Base-by-base conservation (phyloP, 345 rosid species). In the Rhizophora mangle region DNA sequence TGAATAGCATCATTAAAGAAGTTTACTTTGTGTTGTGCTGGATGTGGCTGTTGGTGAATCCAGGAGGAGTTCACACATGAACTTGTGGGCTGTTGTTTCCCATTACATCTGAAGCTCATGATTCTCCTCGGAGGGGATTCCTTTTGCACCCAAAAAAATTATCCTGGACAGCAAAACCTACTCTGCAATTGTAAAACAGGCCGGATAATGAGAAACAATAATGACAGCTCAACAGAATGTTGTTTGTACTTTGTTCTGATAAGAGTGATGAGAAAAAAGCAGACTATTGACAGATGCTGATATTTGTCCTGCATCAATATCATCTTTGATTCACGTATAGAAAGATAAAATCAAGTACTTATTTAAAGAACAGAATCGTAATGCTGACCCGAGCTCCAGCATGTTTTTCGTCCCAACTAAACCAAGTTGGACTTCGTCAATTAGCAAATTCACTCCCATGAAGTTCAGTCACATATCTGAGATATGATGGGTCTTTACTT, bases 391-490 rank as follows among this genome's bases (percentile, higher is more conserved):
- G 79, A 54, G 55, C 60, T 66, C 75, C 76, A 20, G 62, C 61
- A 56, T 76, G 80, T 75, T 76, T 76, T 43, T 76, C 80, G 57
- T 76, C 80, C 80, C 80, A 76, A 46, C 65, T 71, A 60, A 76
- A 67, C 80, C 80, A 71, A 67, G 64, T 30, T 9, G 80, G 75
- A 67, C 30, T 34, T 4, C 69, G 75, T 72, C 80, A 76, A 21
- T 76, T 62, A 26, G 55, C 72, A 55, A 71, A 76, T 32, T 55
- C 61, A 1, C 49, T 15, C 4, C 80, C 72, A 24, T 66, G 46
- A 13, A 70, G n/a, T 43, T 66, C 62, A 19, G 80, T 71, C 18
- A 57, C 72, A 55, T 71, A 67, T 62, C 13, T 47, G 26, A 71
- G 63, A 56, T 67, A 76, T 5, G 61, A 67, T 3, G 32, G 24